These are phyloP conservation scores for Mucor piriformis DNA, from an alignment of 371 early-diverging fungal species.

Conservation along the genomic window DNA sequence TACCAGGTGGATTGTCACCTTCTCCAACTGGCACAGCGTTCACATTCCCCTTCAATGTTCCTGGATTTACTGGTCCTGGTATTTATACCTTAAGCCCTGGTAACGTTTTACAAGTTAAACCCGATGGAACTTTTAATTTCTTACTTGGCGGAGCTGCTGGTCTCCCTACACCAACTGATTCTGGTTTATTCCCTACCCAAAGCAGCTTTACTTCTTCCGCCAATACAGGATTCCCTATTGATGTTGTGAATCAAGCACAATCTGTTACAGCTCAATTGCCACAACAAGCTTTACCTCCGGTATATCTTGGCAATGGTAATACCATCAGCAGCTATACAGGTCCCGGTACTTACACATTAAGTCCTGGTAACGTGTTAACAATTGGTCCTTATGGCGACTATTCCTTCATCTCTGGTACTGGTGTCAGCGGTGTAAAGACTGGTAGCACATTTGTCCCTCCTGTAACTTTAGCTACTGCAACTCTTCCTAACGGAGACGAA, in stretches of 20 bases:
- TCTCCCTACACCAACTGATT: too few relatives aligned
- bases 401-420: conserved; percentile 1
- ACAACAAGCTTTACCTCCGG: neutral
- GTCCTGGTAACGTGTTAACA: neutral
- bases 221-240: too few relatives aligned
- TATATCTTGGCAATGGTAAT: neutral
- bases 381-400: neutral
- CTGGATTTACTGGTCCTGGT: conserved; percentile 11
- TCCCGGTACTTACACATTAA: conserved; percentile 2
- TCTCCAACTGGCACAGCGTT: neutral
- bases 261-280: neutral
- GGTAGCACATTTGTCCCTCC: neutral
- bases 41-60: conserved; percentile 3
- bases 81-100: conserved; percentile 14
- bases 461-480: neutral
- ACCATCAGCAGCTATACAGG: neutral
- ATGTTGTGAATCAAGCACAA: neutral
- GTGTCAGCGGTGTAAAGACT: neutral
- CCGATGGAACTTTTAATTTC: neutral
- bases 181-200: neutral
- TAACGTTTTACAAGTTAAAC: conserved; percentile 2
- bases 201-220: too few relatives aligned
- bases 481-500: neutral
- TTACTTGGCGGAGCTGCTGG: neutral
- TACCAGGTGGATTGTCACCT: neutral